A percentile compares a stretch with the other conserved stretches of the same genome.
These are phyloP conservation scores for Begonia peltatifolia DNA, from an alignment of 306 rosid genomes.

Conservation along the genomic window DNA sequence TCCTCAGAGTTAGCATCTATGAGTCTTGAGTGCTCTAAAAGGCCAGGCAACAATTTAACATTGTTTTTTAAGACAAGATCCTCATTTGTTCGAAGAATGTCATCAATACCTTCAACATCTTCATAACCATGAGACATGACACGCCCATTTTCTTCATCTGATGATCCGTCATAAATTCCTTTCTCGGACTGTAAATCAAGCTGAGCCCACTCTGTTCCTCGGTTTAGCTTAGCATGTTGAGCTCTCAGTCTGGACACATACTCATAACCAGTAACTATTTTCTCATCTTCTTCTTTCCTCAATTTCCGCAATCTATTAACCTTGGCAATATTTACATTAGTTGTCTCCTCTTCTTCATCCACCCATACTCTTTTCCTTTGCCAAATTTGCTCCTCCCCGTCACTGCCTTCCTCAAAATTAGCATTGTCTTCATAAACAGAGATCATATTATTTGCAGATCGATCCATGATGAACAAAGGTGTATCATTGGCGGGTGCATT, in stretches of 20 bases:
- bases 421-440: conserved; percentile 30
- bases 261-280: conserved; percentile 52
- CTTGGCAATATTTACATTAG: conserved; percentile 41
- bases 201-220: conserved; percentile 71
- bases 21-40: conserved; percentile 52
- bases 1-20: conserved; percentile 71
- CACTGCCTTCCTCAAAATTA: conserved; percentile 18
- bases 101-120: conserved; percentile 34
- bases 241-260: conserved; percentile 84
- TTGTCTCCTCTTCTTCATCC: conserved; percentile 70
- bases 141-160: conserved; percentile 52
- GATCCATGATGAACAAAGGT: conserved; percentile 57
- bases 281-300: conserved; percentile 78
- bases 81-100: conserved; percentile 64
- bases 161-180: conserved; percentile 32
- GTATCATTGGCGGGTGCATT: conserved; percentile 13
- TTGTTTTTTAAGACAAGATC: conserved; percentile 56
- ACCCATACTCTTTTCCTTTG: conserved; percentile 68
- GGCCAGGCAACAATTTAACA: conserved; percentile 58
- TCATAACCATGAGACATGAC: conserved; percentile 26
- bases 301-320: conserved; percentile 69
- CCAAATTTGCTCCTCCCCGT: conserved; percentile 18
- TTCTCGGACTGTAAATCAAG: conserved; percentile 21
- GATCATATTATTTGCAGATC: conserved; percentile 31
- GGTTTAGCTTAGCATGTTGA: conserved; percentile 74